Conservation (phyloP, 2,329 filamentous ascomycete species). For the Phyllosticta paracitricarpa region DNA sequence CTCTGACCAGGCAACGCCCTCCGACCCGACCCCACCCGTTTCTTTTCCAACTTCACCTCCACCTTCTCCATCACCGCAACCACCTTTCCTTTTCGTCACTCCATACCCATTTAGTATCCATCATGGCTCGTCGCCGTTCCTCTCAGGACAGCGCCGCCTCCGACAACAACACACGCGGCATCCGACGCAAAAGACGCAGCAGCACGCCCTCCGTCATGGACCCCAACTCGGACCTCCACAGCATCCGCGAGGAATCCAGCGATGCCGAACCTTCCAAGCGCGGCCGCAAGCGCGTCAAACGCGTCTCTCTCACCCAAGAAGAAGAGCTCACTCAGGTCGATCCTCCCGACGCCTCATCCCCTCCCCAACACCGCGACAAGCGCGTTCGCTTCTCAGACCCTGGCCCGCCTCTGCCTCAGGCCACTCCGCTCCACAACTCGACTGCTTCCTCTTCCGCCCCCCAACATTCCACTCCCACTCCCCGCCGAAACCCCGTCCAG, state of each 20-base stretch:
- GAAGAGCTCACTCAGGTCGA: slow-evolving; percentile 26
- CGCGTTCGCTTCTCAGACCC: slow-evolving; percentile 26
- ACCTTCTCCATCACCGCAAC: neutral
- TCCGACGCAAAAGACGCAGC: slow-evolving; percentile 20
- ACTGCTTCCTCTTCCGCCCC: slow-evolving; percentile 8
- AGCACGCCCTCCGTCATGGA: slow-evolving; percentile 16
- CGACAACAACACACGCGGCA: slow-evolving; percentile 17
- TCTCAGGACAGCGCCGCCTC: neutral
- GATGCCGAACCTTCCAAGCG: neutral
- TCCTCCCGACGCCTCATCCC: slow-evolving; percentile 1
- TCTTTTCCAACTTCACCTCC: neutral
- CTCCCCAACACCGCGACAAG: slow-evolving; percentile 14
- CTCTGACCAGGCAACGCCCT: neutral
- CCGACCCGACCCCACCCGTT: neutral
- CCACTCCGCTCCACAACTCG: slow-evolving; percentile 11
- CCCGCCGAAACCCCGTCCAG: neutral
- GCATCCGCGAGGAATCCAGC: slow-evolving; percentile 4
- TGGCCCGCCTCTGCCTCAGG: slow-evolving; percentile 12
- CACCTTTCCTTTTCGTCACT: neutral
- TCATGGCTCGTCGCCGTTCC: slow-evolving; percentile 4
- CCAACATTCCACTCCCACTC: neutral
- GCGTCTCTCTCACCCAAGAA: slow-evolving; percentile 20
- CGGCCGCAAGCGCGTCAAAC: slow-evolving; percentile 24
- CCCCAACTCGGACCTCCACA: slow-evolving; percentile 2
- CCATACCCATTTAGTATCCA: neutral